phyloP scores from a whole-genome alignment of 2,329 filamentous ascomycete genomes.

The Lasiodiplodia sp. region DNA sequence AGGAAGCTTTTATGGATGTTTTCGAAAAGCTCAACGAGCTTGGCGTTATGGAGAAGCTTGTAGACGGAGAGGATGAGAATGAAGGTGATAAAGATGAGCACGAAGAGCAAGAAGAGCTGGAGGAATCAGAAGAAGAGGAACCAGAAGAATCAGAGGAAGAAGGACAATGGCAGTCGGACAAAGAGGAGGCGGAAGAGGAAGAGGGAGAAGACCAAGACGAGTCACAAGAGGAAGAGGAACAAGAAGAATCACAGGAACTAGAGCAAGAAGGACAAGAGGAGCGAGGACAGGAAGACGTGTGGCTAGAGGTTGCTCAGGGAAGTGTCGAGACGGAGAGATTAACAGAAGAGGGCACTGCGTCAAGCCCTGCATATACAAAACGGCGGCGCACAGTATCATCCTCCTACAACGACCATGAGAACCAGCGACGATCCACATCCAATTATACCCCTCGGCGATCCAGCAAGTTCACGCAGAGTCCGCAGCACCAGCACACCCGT shows the following conservation, averaged over 20 bases:
- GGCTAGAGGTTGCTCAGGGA: background rate
- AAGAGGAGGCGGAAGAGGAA: background rate
- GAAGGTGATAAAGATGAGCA: background rate
- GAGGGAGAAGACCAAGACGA: background rate
- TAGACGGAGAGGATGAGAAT: background rate
- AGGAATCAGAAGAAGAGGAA: background rate
- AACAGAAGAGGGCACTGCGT: no score
- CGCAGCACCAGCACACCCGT: background rate
- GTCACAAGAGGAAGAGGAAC: background rate
- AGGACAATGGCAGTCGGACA: background rate
- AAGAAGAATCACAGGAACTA: background rate
- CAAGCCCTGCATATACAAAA: no score
- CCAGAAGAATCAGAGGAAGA: background rate
- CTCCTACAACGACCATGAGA: background rate
- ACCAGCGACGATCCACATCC: background rate
- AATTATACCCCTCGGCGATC: background rate
- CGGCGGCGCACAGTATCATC: background rate
- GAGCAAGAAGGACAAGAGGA: background rate
- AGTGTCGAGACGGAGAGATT: background rate
- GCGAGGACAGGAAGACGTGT: background rate
- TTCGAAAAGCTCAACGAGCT: background rate
- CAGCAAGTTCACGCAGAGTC: background rate
- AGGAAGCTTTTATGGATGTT: background rate
- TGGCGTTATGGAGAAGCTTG: background rate
- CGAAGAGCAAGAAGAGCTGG: background rate